Base-by-base conservation (phyloP, 1,139 yeast species). In the Taphrina confusa region DNA sequence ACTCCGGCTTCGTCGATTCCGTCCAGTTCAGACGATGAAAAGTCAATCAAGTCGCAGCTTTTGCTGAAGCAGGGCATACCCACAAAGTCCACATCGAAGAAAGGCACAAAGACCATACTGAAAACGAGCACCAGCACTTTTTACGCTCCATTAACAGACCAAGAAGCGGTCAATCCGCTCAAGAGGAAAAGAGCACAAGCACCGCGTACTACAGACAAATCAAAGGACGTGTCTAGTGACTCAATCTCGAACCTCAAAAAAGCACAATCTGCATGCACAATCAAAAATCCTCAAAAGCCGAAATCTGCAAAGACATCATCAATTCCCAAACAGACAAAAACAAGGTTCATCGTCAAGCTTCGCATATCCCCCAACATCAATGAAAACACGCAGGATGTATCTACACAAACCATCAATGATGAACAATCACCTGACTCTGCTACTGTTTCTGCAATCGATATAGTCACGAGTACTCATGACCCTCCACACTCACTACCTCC, bases 21-120 rank as follows among this genome's bases (percentile, higher is more conserved):
- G 18, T 47, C 52, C 11, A 33, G 30, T 9, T 47, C 52, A 5
- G 52, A 47, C 31, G 52, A 47, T 22, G 52, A 47, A 16, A 47
- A 47, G 50, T 12, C 9, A 5, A 16, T 27, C 37, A 36, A 14
- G n/a, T 27, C 31, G 3, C 11, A 20, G 1, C 16, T n/a, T 4
- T 4, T 16, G n/a, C 30, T 42, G 31, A 42, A 42, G 25, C 9
- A 27, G 20, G 31, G 11, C 5, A 4, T 11, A 22, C 14, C 11
- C 31, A 23, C 31, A 11, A 42, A 42, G 31, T 12, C 31, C 5
- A 23, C 20, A 5, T 5, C 47, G 31, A 42, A 42, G 31, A 42
- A 42, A 14, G 5, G 31, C n/a, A 23, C 30, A 12, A 23, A 23
- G 16, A 8, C 14, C 11, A 28, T 45, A 2, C 50, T 37, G 3